Evolutionary conservation across 192 early-diverging fungal genomes (phyloP).

Genomic region (Spizellomyces sp.): DNA sequence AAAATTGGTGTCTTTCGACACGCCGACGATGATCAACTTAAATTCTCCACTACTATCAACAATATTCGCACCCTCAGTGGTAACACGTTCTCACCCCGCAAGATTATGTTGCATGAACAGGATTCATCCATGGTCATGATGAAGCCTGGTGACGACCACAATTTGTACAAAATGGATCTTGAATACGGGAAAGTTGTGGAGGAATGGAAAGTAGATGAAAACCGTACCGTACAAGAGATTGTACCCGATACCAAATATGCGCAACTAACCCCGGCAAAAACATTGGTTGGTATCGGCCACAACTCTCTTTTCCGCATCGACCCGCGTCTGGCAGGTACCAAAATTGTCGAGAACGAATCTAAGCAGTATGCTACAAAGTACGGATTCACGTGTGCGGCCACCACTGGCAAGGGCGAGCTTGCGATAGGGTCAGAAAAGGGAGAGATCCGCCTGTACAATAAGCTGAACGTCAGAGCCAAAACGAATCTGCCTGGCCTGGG

Average conservation of each 20-base stretch:
- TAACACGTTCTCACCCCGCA: constrained; percentile 66
- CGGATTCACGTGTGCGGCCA: constrained; percentile 69
- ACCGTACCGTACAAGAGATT: constrained; percentile 68
- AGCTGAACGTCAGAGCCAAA: constrained; percentile 79
- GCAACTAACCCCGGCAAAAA: constrained; percentile 72
- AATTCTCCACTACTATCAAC: constrained; percentile 81
- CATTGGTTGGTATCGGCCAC: constrained; percentile 79
- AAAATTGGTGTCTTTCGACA: constrained; percentile 89
- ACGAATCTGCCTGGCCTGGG: constrained; percentile 83
- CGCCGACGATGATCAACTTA: constrained; percentile 66
- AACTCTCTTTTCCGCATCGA: constrained; percentile 88
- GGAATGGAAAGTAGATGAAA: constrained; percentile 85
- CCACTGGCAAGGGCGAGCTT: constrained; percentile 78
- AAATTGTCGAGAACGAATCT: constrained; percentile 69
- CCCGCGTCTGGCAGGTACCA: constrained; percentile 73
- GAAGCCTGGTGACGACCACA: constrained; percentile 68
- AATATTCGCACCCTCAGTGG: constrained; percentile 65
- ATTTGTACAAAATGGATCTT: constrained; percentile 88
- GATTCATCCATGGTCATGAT: constrained; percentile 80
- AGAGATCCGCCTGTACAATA: constrained; percentile 84
- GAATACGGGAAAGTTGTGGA: constrained; percentile 91
- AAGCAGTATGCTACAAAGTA: constrained; percentile 71
- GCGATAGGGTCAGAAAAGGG: constrained; percentile 84
- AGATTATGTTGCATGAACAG: constrained; percentile 85
- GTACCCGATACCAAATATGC: constrained; percentile 77